Percentiles rank a stretch among this genome's conserved stretches.
Conservation (phyloP, 345 rosid genomes). For the Brassica napus region Da-Ae NC_063452.1:56615501-56616000, state of each 20-base stretch:
- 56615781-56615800: neutral
- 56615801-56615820: conserved; percentile 14
- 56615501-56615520: conserved; percentile 34
- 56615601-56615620: conserved; percentile 36
- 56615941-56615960: neutral
- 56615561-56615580: conserved; percentile 40
- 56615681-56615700: conserved; percentile 62
- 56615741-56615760: conserved; percentile 11
- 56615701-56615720: neutral
- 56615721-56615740: conserved; percentile 22
- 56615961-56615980: neutral
- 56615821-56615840: conserved; percentile 11
- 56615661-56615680: conserved; percentile 56
- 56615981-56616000: neutral
- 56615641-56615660: conserved; percentile 38
- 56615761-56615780: neutral
- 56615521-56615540: conserved; percentile 43
- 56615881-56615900: neutral
- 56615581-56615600: conserved; percentile 20
- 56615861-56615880: neutral
- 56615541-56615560: conserved; percentile 51
- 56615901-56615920: neutral
- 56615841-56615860: conserved; percentile 7
- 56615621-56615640: conserved; percentile 43
- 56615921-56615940: neutral